Base-by-base conservation (phyloP, 768 basidiomycete species). In the Trametes gibbosa region DNA sequence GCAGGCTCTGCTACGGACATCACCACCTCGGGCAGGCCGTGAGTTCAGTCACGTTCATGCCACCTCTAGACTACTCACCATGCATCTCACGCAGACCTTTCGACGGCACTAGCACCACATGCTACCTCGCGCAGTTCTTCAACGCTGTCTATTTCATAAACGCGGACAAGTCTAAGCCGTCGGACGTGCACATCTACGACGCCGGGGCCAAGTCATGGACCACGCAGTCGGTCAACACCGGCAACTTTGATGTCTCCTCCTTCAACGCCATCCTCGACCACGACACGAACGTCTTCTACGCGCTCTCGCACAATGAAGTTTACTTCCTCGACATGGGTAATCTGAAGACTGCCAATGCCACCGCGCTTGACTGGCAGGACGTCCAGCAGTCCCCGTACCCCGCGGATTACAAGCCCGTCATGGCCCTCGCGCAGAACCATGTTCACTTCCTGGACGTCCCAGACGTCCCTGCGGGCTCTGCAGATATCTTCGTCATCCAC, bases 201-300 rank as follows among this genome's bases (percentile, higher is more conserved):
- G 90, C 87, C 6, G 69, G 76, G 7, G 80, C 77, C 23, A 83
- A 84, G 61, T 79, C 87, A 0, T 96, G 95, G 95, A 82, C 89
- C 3, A 88, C 81, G 2, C 95, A 98, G 69, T 63, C 76, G 2
- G 80, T 81, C 16, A 80, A 75, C 5, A 65, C 79, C 0, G 80
- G 79, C 35, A 72, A 72, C 53, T 86, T 89, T 64, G 85, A 94
- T 70, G 80, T 84, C 4, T 71, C 78, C 2, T 81, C 83, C 19
- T 87, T 86, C 66, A 79, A 76, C 25, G 82, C 89, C 25, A 85
- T 96, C 61, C 81, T 98, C 34, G 95, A 98, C 74, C 95, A 96
- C 63, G 95, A 98, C 72, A 98, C 95, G 50, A 95, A 96, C 62
- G 84, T 88, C 59, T 88, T 97, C 75, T 90, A 91, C 71, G 88